These are phyloP conservation scores for Kazachstania sp. DNA, from an alignment of 1,139 yeast genomes.

Conservation along the genomic window DNA sequence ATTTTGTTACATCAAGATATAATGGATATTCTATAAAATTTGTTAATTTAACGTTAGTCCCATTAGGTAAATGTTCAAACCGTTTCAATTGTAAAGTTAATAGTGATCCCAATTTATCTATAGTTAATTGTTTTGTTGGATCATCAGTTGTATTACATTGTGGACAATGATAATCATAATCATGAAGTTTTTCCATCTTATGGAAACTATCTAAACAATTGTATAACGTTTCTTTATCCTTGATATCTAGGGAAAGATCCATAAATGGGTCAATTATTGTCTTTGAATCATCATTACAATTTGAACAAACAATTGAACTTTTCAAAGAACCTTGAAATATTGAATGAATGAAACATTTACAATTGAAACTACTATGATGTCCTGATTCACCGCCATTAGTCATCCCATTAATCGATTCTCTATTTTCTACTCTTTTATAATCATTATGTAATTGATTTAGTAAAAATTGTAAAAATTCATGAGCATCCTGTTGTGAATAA, in stretches of 20 bases:
- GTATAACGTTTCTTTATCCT: slow-evolving; percentile 36
- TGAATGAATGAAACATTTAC: slow-evolving; percentile 76
- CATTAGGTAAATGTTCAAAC: slow-evolving; percentile 64
- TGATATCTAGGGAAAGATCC: slow-evolving; percentile 76
- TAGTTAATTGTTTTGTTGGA: slow-evolving; percentile 63
- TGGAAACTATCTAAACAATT: slow-evolving; percentile 75
- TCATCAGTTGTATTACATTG: slow-evolving; percentile 52
- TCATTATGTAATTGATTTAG: slow-evolving; percentile 73
- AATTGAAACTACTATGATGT: slow-evolving; percentile 24
- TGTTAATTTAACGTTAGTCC: slow-evolving; percentile 57
- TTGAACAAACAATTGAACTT: slow-evolving; percentile 64
- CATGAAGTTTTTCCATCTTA: slow-evolving; percentile 57
- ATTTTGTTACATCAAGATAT: slow-evolving; percentile 60
- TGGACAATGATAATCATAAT: slow-evolving; percentile 62
- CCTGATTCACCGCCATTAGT: slow-evolving; percentile 13
- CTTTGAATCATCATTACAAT: slow-evolving; percentile 53
- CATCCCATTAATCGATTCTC: neutral
- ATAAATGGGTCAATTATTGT: slow-evolving; percentile 80
- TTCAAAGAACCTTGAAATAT: slow-evolving; percentile 68
- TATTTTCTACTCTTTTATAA: slow-evolving; percentile 11
- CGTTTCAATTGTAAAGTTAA: slow-evolving; percentile 77
- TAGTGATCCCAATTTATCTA: slow-evolving; percentile 66
- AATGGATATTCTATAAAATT: slow-evolving; percentile 65
- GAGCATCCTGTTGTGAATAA: slow-evolving; percentile 95
- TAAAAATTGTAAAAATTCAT: slow-evolving; percentile 89